Conservation (phyloP, 1,284 basidiomycete species). For the Ustilago hordei region DNA sequence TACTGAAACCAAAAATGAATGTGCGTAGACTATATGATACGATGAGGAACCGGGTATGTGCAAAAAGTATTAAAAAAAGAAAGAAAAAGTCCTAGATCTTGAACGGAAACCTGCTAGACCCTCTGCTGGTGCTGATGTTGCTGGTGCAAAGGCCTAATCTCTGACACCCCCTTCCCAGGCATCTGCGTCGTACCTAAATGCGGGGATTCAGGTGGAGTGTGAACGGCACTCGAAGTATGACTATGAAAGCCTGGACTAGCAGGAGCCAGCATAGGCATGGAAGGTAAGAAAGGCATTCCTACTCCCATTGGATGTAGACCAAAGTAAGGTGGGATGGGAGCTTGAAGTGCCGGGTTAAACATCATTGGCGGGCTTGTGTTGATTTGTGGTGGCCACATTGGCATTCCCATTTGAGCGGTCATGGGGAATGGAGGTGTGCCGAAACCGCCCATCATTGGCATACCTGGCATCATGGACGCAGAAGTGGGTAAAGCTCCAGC, state of each 20-base stretch:
- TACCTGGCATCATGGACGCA: conserved; percentile 6
- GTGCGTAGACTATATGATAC: neutral
- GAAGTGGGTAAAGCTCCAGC: conserved; percentile 16
- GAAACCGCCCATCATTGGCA: conserved; percentile 12
- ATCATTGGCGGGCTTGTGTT: conserved; percentile 24
- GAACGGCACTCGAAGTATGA: conserved; percentile 26
- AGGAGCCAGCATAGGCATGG: conserved; percentile 41
- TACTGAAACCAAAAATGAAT: neutral
- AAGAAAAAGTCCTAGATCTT: neutral
- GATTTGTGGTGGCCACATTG: conserved; percentile 11
- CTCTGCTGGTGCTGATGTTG: neutral
- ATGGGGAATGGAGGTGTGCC: conserved; percentile 4
- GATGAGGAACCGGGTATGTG: neutral
- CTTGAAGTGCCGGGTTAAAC: conserved; percentile 22
- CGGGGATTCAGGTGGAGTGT: conserved; percentile 48
- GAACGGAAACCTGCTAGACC: neutral
- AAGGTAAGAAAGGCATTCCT: conserved; percentile 18
- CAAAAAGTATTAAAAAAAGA: conserved; percentile 2
- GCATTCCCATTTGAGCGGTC: conserved; percentile 12
- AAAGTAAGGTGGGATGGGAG: conserved; percentile 36
- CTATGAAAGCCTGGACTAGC: conserved; percentile 35
- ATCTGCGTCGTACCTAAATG: conserved; percentile 9
- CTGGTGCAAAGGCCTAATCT: neutral
- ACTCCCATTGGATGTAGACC: conserved; percentile 7
- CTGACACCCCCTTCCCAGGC: conserved; percentile 14